Base-by-base conservation (phyloP, 768 basidiomycete genomes). In the Suillus brevipes region DNA sequence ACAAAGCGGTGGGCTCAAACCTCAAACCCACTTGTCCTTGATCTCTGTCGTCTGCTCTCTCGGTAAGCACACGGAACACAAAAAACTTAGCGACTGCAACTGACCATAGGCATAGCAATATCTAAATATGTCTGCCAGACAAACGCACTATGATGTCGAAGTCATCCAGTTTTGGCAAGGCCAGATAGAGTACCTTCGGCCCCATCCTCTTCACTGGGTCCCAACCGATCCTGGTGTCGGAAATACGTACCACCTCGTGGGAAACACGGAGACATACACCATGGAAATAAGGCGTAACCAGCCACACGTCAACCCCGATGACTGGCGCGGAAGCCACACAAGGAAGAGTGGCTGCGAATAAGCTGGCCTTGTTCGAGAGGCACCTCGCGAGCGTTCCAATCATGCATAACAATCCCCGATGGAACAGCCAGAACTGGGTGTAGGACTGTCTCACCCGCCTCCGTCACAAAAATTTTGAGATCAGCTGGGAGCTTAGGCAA, bases 81-180 rank as follows among this genome's bases (percentile, higher is more conserved):
- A 16, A 10, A 58, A 25, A 16, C 6, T 16, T 9, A 25, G 9
- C 23, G 4, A 58, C 25, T 42, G 38, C 38, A 25, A 59, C 57
- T 59, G 10, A 59, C 57, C 2, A 25, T 10, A 42, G 1, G 16
- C 18, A 59, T 12, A 40, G 38, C 25, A 23, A 28, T 20, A 25
- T 12, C 16, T 20, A 12, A 13, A 40, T 5, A 64, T 74, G 31
- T 66, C 52, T n/a, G 68, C 73, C n/a, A 69, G 73, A 0, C 16
- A 69, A 0, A 68, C 69, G 1, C 66, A 60, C 60, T 69, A 69
- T 65, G 60, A 72, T 6, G 65, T 77, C 66, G 74, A 73, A 18
- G 65, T 76, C 53, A 64, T 61, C 58, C 76, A 77, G 43, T 77
- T 76, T 62, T 77, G 72, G 72, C 76, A 66, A 36, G 63, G 38